Percentiles rank a stretch among this genome's conserved stretches.
These are phyloP conservation scores for Cercospora sp. DNA, from an alignment of 2,329 filamentous ascomycete genomes.

Conservation along the genomic window DNA sequence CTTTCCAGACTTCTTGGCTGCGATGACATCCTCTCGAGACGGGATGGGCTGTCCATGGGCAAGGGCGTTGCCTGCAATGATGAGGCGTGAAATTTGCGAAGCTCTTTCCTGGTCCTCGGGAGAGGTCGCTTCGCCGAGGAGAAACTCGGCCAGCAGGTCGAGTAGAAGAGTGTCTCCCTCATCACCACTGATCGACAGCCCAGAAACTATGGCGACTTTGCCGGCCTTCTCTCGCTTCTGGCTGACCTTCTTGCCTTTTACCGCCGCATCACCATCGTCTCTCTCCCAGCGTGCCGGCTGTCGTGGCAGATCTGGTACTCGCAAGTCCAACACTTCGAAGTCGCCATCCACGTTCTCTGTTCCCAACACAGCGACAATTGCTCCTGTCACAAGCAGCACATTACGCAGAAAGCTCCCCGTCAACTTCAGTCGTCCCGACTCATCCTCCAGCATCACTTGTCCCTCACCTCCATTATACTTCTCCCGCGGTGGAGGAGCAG, in stretches of 20 bases:
- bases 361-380: conserved; percentile 90
- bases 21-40: conserved; percentile 48
- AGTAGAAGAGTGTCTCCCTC: conserved; percentile 74
- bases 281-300: conserved; percentile 80
- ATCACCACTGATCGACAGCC: conserved; percentile 76
- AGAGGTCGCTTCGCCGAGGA: conserved; percentile 77
- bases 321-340: conserved; percentile 87
- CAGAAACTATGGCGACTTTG: conserved; percentile 87
- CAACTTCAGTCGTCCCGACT: conserved; percentile 82
- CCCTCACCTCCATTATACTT: conserved; percentile 50
- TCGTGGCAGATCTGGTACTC: conserved; percentile 79
- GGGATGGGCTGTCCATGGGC: conserved; percentile 51
- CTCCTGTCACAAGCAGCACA: conserved; percentile 82
- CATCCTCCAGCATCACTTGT: conserved; percentile 79
- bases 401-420: conserved; percentile 69
- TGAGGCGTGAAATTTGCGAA: conserved; percentile 74
- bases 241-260: conserved; percentile 42
- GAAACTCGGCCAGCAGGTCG: conserved; percentile 78
- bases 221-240: conserved; percentile 51
- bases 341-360: conserved; percentile 91
- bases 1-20: conserved; percentile 50
- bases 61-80: conserved; percentile 91
- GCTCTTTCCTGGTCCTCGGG: conserved; percentile 60
- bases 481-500: conserved; percentile 71
- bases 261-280: conserved; percentile 51